These are phyloP conservation scores for Astrothelium subdiscretum DNA, from an alignment of 495 filamentous ascomycete genomes.

Conservation along the genomic window DNA sequence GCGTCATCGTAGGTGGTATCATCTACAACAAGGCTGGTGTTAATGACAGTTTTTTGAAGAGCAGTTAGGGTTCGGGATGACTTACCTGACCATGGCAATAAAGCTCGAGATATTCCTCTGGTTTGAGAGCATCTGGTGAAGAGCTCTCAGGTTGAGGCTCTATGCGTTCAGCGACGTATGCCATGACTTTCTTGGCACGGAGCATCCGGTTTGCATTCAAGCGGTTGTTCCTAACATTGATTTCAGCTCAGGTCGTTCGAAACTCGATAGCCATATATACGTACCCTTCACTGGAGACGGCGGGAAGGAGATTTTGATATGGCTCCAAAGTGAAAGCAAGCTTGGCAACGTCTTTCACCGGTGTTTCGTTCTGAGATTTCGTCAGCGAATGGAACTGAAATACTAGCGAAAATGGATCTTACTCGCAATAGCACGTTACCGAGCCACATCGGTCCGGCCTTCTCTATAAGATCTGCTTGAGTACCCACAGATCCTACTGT, in stretches of 20 bases:
- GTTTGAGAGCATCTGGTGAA: slow-evolving; percentile 48
- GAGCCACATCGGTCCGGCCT: slow-evolving; percentile 77
- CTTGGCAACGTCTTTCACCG: slow-evolving; percentile 85
- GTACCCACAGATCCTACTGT: slow-evolving; percentile 64
- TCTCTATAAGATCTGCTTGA: slow-evolving; percentile 75
- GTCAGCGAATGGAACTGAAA: slow-evolving; percentile 2
- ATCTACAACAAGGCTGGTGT: slow-evolving; percentile 34
- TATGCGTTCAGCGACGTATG: slow-evolving; percentile 84
- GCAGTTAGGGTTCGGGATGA: slow-evolving; percentile 3
- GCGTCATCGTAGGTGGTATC: slow-evolving; percentile 65
- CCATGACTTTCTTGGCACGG: slow-evolving; percentile 85
- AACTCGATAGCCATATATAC: background rate
- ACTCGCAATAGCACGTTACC: slow-evolving; percentile 78
- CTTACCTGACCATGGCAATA: slow-evolving; percentile 86
- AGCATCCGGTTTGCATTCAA: slow-evolving; percentile 97
- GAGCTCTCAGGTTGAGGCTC: slow-evolving; percentile 45
- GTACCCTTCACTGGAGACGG: slow-evolving; percentile 27
- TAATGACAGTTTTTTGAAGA: background rate
- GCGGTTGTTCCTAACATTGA: slow-evolving; percentile 55
- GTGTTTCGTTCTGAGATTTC: slow-evolving; percentile 58
- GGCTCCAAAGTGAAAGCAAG: slow-evolving; percentile 84
- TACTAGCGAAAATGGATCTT: slow-evolving; percentile 11
- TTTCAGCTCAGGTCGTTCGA: background rate
- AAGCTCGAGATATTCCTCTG: slow-evolving; percentile 86
- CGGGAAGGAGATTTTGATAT: slow-evolving; percentile 62